Evolutionary conservation across 306 rosid species (phyloP).

Genomic region (Clitoria ternatea): DNA sequence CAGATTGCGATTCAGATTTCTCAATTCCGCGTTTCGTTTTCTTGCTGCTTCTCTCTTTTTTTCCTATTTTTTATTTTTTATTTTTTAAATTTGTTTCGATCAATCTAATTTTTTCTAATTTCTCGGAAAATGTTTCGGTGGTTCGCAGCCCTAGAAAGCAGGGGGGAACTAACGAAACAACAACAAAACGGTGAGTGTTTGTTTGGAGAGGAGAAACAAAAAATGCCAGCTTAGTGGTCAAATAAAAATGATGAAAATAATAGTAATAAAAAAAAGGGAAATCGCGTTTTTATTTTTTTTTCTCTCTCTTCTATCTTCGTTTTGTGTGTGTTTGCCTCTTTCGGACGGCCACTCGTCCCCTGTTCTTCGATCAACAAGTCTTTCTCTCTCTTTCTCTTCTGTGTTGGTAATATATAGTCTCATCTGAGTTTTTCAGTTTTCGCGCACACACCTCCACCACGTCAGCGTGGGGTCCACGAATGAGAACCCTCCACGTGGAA

Average conservation of each 20-base stretch:
- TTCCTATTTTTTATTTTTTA: slow-evolving; percentile 5
- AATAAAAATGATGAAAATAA: too few species aligned
- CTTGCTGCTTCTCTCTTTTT: neutral
- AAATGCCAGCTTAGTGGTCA: slow-evolving; percentile 10
- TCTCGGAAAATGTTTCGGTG: slow-evolving; percentile 38
- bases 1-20: slow-evolving; percentile 29
- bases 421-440: slow-evolving; percentile 14
- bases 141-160: slow-evolving; percentile 45
- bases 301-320: neutral
- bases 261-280: neutral
- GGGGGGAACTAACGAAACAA: slow-evolving; percentile 37
- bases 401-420: slow-evolving; percentile 8
- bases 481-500: slow-evolving; percentile 55
- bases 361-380: slow-evolving; percentile 12
- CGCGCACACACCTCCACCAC: slow-evolving; percentile 30
- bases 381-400: neutral
- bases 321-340: neutral
- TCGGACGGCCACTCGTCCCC: slow-evolving; percentile 26
- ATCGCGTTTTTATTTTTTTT: slow-evolving; percentile 8
- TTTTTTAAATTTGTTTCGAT: slow-evolving; percentile 16
- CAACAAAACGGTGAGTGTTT: slow-evolving; percentile 31
- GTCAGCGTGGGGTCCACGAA: slow-evolving; percentile 72
- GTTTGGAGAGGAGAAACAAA: neutral
- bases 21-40: slow-evolving; percentile 23
- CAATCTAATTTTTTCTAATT: slow-evolving; percentile 22